Conservation (phyloP, 2,329 filamentous ascomycete species). For the Epicoccum sorghinum region DNA sequence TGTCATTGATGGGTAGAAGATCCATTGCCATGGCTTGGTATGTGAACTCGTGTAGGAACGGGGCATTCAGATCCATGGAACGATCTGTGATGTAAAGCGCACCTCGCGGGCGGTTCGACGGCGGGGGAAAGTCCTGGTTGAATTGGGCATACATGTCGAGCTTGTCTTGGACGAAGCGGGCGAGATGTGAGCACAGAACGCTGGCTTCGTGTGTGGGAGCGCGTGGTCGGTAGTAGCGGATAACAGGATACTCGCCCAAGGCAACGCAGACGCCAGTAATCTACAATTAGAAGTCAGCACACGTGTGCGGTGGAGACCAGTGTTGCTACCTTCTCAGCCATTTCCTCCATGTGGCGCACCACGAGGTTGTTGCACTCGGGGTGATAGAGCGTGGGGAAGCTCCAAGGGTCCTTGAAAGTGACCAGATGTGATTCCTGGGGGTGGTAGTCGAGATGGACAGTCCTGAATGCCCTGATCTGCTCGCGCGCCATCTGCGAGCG, state of each 20-base stretch:
- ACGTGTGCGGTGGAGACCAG: background rate
- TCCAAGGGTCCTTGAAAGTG: conserved; percentile 93
- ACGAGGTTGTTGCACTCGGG: conserved; percentile 87
- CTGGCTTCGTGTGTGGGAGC: conserved; percentile 82
- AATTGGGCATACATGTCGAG: conserved; percentile 87
- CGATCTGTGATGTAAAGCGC: conserved; percentile 87
- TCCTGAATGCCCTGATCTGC: conserved; percentile 79
- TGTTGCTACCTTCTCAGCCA: conserved; percentile 80
- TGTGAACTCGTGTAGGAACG: conserved; percentile 92
- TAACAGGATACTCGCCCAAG: conserved; percentile 90
- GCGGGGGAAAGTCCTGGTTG: conserved; percentile 83
- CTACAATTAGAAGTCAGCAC: conserved; percentile 51
- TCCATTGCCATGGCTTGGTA: conserved; percentile 99
- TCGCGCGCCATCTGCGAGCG: conserved; percentile 70
- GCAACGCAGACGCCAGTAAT: conserved; percentile 87
- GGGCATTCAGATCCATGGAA: conserved; percentile 89
- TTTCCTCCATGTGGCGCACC: conserved; percentile 77
- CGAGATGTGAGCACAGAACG: conserved; percentile 85
- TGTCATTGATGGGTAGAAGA: conserved; percentile 84
- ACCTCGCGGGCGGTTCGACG: conserved; percentile 76
- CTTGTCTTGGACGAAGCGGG: conserved; percentile 88
- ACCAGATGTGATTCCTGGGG: conserved; percentile 90
- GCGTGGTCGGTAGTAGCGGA: conserved; percentile 85
- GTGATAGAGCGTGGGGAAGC: conserved; percentile 91
- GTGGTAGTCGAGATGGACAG: conserved; percentile 85